A percentile compares a stretch with the other conserved stretches of the same genome.
phyloP scores from a whole-genome alignment of 2,329 filamentous ascomycete species.

The Chaetomium sp. region DNA sequence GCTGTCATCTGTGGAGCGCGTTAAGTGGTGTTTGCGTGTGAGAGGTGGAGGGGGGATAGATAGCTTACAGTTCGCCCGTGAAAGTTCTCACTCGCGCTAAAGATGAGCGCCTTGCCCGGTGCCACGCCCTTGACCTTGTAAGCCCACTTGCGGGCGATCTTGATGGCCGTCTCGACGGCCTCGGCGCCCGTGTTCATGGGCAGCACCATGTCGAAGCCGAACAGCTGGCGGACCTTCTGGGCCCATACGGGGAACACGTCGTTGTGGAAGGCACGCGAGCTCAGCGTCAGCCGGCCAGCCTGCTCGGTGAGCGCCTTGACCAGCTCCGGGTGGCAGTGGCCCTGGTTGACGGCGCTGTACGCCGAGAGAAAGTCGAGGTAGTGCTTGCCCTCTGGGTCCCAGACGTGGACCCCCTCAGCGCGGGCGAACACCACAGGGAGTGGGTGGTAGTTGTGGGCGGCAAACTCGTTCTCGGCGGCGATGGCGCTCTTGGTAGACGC shows the following conservation, averaged over 20 bases:
- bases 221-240: constrained; percentile 83
- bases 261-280: constrained; percentile 95
- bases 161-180: constrained; percentile 93
- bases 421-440: constrained; percentile 90
- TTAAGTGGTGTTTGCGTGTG: background rate
- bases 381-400: constrained; percentile 94
- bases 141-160: constrained; percentile 96
- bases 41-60: background rate
- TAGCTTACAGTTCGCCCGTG: constrained; percentile 83
- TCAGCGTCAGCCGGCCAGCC: constrained; percentile 84
- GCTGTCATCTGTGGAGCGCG: constrained; percentile 72
- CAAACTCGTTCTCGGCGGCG: constrained; percentile 75
- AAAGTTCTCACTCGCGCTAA: constrained; percentile 89
- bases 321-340: constrained; percentile 95
- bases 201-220: constrained; percentile 96
- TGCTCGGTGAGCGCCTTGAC: constrained; percentile 89
- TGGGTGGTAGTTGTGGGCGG: constrained; percentile 98
- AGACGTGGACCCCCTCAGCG: constrained; percentile 83
- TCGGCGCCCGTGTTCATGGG: constrained; percentile 98
- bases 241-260: constrained; percentile 97
- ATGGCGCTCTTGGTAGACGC: constrained; percentile 80
- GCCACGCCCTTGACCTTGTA: constrained; percentile 95
- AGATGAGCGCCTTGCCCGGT: constrained; percentile 78
- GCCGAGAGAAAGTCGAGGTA: constrained; percentile 98
- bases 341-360: constrained; percentile 97